Evolutionary conservation across 2,329 filamentous ascomycete species (phyloP), one percentile per base, ranked within the genome.

Genomic region (Clonostachys byssicola): DNA sequence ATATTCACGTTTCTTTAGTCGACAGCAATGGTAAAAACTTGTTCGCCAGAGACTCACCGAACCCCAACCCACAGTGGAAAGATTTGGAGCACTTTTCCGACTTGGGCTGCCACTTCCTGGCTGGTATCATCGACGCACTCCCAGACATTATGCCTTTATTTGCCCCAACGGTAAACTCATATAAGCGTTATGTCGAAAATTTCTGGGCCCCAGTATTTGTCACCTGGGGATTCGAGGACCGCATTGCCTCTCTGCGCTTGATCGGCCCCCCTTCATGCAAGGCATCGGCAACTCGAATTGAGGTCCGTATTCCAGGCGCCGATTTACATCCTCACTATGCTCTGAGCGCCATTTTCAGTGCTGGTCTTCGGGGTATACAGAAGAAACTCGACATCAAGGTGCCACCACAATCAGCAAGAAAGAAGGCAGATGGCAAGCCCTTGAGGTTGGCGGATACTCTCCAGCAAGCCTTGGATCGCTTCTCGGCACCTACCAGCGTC

Each of bases 161-260:
- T 12, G 86, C 86, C 3, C 86, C 86, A 0, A 89, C 83, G 1
- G 74, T 90, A 49, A 90, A 90, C 66, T 86, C 82, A 45, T 90
- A 89, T 68, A 90, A 90, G 62, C 77, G 86, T 5, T 73, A 89
- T 1, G 86, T 89, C 1, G 86, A 90, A 66, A 89, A 89, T 61
- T 89, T 88, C 70, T 89, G 86, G 86, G 86, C 86, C 0, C 86
- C 86, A 0, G 86, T 89, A 14, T 88, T 85, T 0, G 85, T 89
- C 0, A 87, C 81, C 3, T 89, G 86, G 86, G 86, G 86, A 2
- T 67, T 89, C 5, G 86, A 89, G 61, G 85, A 89, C 57, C 81
- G 86, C 42, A 83, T 85, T 1, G 85, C 86, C 2, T 86, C 81
- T 0, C 83, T 90, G 48, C 75, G 86, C 16, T 63, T 89, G 14